Percentiles rank a stretch among this genome's conserved stretches.
Conservation (phyloP, 2,329 filamentous ascomycete species). For the Cryphonectria nitschkei region DNA sequence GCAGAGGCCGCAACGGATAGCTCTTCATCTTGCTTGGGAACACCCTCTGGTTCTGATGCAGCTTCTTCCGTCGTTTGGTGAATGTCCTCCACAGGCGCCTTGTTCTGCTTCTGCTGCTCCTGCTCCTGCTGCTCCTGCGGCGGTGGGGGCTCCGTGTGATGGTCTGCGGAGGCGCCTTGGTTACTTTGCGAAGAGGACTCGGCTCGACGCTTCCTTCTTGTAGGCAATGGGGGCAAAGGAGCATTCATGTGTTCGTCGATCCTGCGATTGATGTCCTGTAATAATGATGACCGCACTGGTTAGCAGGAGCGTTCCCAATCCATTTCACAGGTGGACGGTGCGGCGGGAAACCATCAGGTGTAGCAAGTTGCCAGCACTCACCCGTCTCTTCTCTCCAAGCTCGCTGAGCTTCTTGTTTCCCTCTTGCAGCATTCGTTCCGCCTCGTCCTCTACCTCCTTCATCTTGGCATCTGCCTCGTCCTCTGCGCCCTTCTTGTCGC, state of each 20-base stretch:
- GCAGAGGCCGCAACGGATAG: not conserved
- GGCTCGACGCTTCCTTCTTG: slow-evolving; percentile 31
- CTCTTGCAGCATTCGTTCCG: slow-evolving; percentile 36
- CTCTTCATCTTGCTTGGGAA: not conserved
- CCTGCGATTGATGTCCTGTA: slow-evolving; percentile 46
- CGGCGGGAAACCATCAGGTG: too few relatives aligned
- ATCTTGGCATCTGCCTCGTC: slow-evolving; percentile 42
- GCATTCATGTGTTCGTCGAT: slow-evolving; percentile 47
- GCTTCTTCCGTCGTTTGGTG: not conserved
- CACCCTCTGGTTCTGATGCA: not conserved
- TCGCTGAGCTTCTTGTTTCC: slow-evolving; percentile 39
- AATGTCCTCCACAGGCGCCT: not conserved
- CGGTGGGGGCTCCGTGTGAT: not conserved
- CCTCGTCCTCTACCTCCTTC: slow-evolving; percentile 40
- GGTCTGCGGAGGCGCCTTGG: not conserved
- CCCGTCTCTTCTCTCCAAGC: slow-evolving; percentile 41
- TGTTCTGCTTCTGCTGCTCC: not conserved
- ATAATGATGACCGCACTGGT: not conserved
- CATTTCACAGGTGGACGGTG: slow-evolving; percentile 22
- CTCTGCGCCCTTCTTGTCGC: slow-evolving; percentile 38
- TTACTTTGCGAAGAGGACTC: slow-evolving; percentile 13
- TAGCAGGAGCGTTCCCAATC: slow-evolving; percentile 10
- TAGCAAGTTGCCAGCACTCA: slow-evolving; percentile 26
- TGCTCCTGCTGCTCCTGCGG: not conserved
- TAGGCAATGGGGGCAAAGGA: slow-evolving; percentile 38